Base-by-base conservation (phyloP, 352 stramenopile genomes). In the Phytophthora quininea region DNA sequence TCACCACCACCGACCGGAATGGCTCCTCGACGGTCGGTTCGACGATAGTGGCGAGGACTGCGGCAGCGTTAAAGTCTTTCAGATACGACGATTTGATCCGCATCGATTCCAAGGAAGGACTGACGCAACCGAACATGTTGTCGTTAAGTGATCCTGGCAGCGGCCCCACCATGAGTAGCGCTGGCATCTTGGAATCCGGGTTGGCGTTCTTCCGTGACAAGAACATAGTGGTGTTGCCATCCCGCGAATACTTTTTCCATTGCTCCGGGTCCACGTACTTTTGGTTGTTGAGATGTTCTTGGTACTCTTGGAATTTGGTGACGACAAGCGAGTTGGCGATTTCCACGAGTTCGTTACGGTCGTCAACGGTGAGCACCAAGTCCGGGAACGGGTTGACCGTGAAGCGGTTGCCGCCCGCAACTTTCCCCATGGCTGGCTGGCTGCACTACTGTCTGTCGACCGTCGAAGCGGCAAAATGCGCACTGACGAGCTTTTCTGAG, bases 31-130 rank as follows among this genome's bases (percentile, higher is more conserved):
- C 19, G 19, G 19, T 24, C 19, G 19, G 19, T 24, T 24, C 19
- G 19, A 24, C 19, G 4, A 87, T 64, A 3, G 66, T 80, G 2
- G 60, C 63, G 3, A 89, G 54, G 24, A 86, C 65, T 1, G 71
- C 76, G 11, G 72, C 69, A 63, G 77, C 71, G 37, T 54, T 60
- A 33, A 67, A 60, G 60, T 67, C 60, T 29, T 61, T 55, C n/a
- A 67, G 51, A 19, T 62, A 67, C 9, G 60, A 67, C 24, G 60
- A 42, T 24, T 67, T 67, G 35, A 67, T 67, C 19, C 52, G 58
- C 71, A 63, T 69, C 0, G 56, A 31, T 15, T 79, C 64, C 19
- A 66, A 43, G 4, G 59, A 76, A 9, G 71, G 59, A 15, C 42
- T 62, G 35, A 77, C 50, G 2, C 68, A 32, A 10, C 74, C 71